These are phyloP conservation scores for Aspergillus sp. DNA, from an alignment of 2,329 filamentous ascomycete genomes.

Conservation along the genomic window DNA sequence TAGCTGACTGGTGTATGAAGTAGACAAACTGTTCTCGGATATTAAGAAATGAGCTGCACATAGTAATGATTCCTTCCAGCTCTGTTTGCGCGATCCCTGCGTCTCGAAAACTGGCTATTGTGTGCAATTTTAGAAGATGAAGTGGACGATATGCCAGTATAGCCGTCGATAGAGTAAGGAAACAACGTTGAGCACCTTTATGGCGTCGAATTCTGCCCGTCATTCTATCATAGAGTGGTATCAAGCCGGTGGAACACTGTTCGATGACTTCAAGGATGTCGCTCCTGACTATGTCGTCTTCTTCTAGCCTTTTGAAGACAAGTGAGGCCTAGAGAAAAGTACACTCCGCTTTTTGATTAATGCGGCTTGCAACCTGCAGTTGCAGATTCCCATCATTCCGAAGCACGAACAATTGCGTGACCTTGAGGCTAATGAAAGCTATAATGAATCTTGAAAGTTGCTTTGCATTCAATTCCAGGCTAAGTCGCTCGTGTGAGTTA, in stretches of 20 bases:
- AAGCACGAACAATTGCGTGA: background rate
- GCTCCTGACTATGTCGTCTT: background rate
- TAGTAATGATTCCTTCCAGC: background rate
- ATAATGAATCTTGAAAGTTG: background rate
- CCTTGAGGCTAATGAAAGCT: background rate
- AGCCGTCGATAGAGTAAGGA: background rate
- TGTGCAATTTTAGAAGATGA: background rate
- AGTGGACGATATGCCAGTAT: background rate
- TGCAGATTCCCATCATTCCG: background rate
- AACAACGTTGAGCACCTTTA: background rate
- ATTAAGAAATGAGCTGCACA: background rate
- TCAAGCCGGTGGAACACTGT: background rate
- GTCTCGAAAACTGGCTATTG: background rate
- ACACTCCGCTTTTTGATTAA: background rate
- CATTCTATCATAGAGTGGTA: background rate
- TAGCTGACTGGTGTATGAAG: background rate
- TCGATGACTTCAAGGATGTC: background rate
- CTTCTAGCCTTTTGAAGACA: background rate
- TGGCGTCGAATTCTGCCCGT: background rate
- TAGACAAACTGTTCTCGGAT: background rate
- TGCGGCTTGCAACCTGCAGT: background rate
- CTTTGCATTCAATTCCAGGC: background rate
- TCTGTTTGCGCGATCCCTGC: background rate
- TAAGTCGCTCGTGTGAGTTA: background rate
- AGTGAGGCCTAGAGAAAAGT: background rate